These are phyloP conservation scores for Monascus ruber DNA, from an alignment of 2,329 filamentous ascomycete species.

Conservation along the genomic window DNA sequence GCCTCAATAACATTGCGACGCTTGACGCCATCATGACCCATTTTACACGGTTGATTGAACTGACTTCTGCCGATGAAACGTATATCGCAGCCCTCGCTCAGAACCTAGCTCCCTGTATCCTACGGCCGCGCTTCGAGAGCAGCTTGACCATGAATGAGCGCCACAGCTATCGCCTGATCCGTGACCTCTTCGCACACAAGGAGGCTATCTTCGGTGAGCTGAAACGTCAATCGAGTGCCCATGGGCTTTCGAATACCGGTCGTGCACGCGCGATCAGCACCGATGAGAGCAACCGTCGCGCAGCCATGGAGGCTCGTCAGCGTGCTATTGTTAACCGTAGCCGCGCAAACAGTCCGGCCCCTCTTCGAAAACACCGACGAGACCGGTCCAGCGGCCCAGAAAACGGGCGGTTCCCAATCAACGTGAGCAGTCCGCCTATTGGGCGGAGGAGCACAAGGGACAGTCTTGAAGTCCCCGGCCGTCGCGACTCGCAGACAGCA, in stretches of 20 bases:
- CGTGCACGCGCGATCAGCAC: constrained; percentile 82
- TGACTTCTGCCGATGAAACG: constrained; percentile 87
- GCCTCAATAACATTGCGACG: constrained; percentile 96
- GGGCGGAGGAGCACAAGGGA: constrained; percentile 44
- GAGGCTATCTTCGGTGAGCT: constrained; percentile 90
- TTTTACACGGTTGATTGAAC: constrained; percentile 89
- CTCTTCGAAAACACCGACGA: constrained; percentile 51
- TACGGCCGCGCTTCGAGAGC: constrained; percentile 77
- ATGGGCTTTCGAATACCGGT: constrained; percentile 40
- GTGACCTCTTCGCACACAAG: constrained; percentile 88
- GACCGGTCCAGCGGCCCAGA: constrained; percentile 70
- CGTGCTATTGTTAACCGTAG: constrained; percentile 62
- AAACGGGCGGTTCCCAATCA: constrained; percentile 79
- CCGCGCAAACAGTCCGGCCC: constrained; percentile 59
- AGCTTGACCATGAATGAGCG: constrained; percentile 92
- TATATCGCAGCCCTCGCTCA: constrained; percentile 68
- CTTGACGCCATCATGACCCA: constrained; percentile 96
- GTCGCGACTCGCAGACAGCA: constrained; percentile 35
- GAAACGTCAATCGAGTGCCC: constrained; percentile 54
- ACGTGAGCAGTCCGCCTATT: constrained; percentile 50
- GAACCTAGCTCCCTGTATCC: constrained; percentile 68
- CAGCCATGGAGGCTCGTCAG: constrained; percentile 86
- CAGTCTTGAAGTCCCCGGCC: constrained; percentile 72
- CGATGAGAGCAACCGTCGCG: constrained; percentile 88
- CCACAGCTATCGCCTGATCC: constrained; percentile 78